A percentile compares a stretch with the other conserved stretches of the same genome.
Conservation (phyloP, 1,139 yeast species). For the Candida sp. region DNA sequence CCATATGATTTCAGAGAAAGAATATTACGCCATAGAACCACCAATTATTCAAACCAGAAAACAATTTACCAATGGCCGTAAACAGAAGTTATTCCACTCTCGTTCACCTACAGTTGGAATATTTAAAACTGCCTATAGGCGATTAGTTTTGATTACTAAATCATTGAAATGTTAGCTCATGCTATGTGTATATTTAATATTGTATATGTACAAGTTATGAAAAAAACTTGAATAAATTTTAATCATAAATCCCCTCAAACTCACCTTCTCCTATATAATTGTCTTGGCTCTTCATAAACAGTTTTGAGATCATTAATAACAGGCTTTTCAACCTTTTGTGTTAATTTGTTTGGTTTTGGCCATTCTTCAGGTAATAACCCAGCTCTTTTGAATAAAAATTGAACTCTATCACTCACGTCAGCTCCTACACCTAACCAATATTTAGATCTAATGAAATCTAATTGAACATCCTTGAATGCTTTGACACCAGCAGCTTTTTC, state of each 20-base stretch:
- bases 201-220: not conserved
- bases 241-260: not conserved
- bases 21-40: not conserved
- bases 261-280: conserved; percentile 32
- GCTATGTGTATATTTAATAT: not conserved
- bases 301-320: conserved; percentile 23
- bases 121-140: not conserved
- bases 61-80: too few relatives aligned
- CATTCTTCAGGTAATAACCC: conserved; percentile 73
- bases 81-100: too few relatives aligned
- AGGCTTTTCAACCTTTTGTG: conserved; percentile 31
- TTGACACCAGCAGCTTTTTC: conserved; percentile 49
- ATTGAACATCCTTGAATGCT: conserved; percentile 73
- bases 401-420: conserved; percentile 83
- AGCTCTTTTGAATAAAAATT: conserved; percentile 73
- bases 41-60: not conserved
- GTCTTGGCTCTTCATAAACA: conserved; percentile 31
- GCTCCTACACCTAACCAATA: conserved; percentile 99
- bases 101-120: not conserved
- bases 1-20: not conserved
- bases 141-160: not conserved
- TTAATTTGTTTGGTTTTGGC: conserved; percentile 48
- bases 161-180: not conserved
- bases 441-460: conserved; percentile 89
- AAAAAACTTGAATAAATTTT: too few relatives aligned